Evolutionary conservation across 176 grass and related monocot genomes (phyloP), one percentile per base, ranked within the genome.

Genomic region (Musa acuminata): DNA sequence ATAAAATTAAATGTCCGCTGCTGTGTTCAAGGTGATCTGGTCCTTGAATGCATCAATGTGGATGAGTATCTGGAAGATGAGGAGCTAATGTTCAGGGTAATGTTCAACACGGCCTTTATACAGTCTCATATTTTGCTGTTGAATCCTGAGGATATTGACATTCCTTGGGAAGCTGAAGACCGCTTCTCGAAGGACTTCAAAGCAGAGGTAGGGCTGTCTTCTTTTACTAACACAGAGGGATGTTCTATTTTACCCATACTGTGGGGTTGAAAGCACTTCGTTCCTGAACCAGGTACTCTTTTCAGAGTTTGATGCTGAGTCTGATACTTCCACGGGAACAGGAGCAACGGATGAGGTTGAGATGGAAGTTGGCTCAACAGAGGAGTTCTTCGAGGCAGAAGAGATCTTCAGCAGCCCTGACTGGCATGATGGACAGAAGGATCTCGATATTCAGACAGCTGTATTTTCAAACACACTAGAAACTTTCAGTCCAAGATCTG

Each of bases 251-350:
- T 63, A 52, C 20, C 72, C 16, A 53, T 67, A 67, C 52, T 49
- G 25, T 63, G 55, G 84, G 80, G 54, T 88, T 92, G 87, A 93
- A 80, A 84, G 73, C 53, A 88, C 78, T 64, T 83, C 25, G 67
- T 93, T 75, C 24, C 87, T 97, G 75, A 89, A 93, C 75, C 87
- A 97, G 94, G 90, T 97, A 97, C 90, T 97, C 77, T 97, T 97
- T 97, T 97, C 94, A 93, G 90, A 97, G 77, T 85, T 91, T 82
- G 85, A 91, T 85, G 85, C 74, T 52, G 90, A 89, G 49, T 97
- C 85, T 59, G 87, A 97, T 67, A 72, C 77, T 1, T 85, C 79
- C 83, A 76, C 72, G 21, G 84, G 87, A 80, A 78, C 13, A 24
- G 78, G 52, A 79, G 49, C 49, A 20, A 55, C 75, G 65, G 78